These are phyloP conservation scores for Arabis alpina DNA, from an alignment of 345 rosid genomes.

Conservation along the genomic window DNA sequence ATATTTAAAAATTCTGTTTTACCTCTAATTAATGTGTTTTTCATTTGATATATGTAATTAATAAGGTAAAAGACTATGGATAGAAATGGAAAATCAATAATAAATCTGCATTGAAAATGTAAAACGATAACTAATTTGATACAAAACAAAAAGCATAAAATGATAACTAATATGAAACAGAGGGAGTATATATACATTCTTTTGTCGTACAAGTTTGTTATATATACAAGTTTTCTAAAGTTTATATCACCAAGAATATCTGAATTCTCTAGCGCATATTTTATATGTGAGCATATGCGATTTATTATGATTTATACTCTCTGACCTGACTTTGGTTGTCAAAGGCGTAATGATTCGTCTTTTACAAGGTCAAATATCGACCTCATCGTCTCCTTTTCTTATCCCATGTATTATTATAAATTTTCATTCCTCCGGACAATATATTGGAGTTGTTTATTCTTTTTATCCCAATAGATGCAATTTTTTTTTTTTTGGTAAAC, in stretches of 20 bases:
- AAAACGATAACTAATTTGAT: too few species aligned
- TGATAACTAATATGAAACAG: too few species aligned
- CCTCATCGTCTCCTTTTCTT: slow-evolving; percentile 4
- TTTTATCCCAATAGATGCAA: slow-evolving; percentile 27
- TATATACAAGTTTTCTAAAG: background rate
- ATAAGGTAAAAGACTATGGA: too few species aligned
- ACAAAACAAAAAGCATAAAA: too few species aligned
- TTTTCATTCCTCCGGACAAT: slow-evolving; percentile 12
- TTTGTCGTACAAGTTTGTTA: too few species aligned
- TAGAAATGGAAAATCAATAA: too few species aligned
- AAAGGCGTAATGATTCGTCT: slow-evolving; percentile 30
- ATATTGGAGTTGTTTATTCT: slow-evolving; percentile 11
- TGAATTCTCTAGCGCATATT: background rate
- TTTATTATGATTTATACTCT: slow-evolving; percentile 19
- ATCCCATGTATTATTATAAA: background rate
- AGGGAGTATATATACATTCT: too few species aligned
- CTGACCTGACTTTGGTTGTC: slow-evolving; percentile 38
- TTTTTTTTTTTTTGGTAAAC: slow-evolving; percentile 1
- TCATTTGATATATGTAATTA: too few species aligned
- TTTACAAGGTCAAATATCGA: slow-evolving; percentile 35
- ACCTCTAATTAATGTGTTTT: too few species aligned
- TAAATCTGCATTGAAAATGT: too few species aligned
- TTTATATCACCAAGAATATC: background rate
- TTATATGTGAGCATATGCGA: background rate
- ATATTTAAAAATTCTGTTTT: too few species aligned